These are phyloP conservation scores for Lathyrus oleraceus DNA, from an alignment of 306 rosid species.

Conservation along the genomic window DNA sequence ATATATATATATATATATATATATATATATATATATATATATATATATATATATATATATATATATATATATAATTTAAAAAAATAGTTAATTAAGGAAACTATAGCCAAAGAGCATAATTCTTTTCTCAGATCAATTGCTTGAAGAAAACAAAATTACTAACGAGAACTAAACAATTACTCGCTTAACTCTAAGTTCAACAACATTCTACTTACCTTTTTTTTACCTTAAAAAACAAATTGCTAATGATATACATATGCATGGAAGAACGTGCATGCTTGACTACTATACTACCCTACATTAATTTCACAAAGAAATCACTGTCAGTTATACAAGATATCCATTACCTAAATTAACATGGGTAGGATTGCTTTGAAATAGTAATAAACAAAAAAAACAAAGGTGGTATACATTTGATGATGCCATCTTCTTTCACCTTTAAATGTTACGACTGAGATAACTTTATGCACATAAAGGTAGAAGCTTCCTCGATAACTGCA, in stretches of 20 bases:
- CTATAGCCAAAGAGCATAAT: too few relatives aligned
- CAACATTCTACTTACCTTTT: too few relatives aligned
- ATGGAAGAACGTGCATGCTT: slow-evolving; percentile 57
- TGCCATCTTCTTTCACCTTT: slow-evolving; percentile 61
- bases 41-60: too few relatives aligned
- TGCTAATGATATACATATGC: slow-evolving; percentile 50
- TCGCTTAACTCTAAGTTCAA: too few relatives aligned
- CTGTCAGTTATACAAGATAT: slow-evolving; percentile 13
- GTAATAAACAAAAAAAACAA: slow-evolving; percentile 7
- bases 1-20: too few relatives aligned
- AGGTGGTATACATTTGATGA: slow-evolving; percentile 32
- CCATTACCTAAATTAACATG: slow-evolving; percentile 10
- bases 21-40: too few relatives aligned
- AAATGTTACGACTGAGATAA: slow-evolving; percentile 47
- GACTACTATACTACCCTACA: slow-evolving; percentile 24
- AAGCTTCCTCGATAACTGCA: slow-evolving; percentile 95
- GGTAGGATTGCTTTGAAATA: neutral
- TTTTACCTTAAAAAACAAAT: too few relatives aligned
- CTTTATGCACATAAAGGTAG: slow-evolving; percentile 73
- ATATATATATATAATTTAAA: too few relatives aligned
- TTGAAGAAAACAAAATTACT: too few relatives aligned
- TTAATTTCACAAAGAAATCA: slow-evolving; percentile 25
- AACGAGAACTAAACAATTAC: too few relatives aligned
- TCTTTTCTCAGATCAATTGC: too few relatives aligned
- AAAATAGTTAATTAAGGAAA: too few relatives aligned